Base-by-base conservation (phyloP, 73 alveolate genomes). In the Breviolum minutum region DNA sequence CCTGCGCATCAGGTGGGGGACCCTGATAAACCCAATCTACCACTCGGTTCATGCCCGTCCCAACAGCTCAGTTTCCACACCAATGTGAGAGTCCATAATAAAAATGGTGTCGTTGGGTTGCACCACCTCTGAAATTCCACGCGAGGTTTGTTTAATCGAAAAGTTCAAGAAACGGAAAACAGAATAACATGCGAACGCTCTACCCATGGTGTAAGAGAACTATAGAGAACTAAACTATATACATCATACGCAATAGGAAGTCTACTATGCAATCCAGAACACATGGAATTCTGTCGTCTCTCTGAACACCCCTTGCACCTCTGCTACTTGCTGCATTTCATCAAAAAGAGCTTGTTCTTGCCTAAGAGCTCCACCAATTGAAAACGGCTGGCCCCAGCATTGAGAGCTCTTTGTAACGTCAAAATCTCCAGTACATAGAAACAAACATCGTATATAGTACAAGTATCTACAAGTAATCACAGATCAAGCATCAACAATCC, bases 321-420 rank as follows among this genome's bases (percentile, higher is more conserved):
- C 99, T 95, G 99, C 99, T 40, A 99, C 99, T 99, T 99, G 99
- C 87, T 99, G 99, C 99, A 99, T 99, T 99, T 99, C 99, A 66
- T 99, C 99, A 99, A 99, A 99, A 27, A 99, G 99, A 22, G 99
- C 99, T 73, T 99, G 99, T 99, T 99, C 99, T 98, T 99, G 99
- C 98, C 98, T 92, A 60, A 74, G 76, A 32, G 48, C 32, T 24
- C 83, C n/a, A 73, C n/a, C n/a, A 73, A 32, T 24, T 9, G 12
- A 19, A 40, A 40, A 40, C 54, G 54, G 77, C 24, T 22, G 77
- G 24, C 17, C 77, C 17, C 77, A 68, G 24, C 77, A 68, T 40
- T 40, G 54, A 68, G 77, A 22, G 17, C 24, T 14, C 77, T 68
- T 22, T 68, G 77, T 68, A 14, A 68, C 24, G 77, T 68, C 77